phyloP scores from a whole-genome alignment of 768 basidiomycete genomes.

The Fomitopsis pulvina region DNA sequence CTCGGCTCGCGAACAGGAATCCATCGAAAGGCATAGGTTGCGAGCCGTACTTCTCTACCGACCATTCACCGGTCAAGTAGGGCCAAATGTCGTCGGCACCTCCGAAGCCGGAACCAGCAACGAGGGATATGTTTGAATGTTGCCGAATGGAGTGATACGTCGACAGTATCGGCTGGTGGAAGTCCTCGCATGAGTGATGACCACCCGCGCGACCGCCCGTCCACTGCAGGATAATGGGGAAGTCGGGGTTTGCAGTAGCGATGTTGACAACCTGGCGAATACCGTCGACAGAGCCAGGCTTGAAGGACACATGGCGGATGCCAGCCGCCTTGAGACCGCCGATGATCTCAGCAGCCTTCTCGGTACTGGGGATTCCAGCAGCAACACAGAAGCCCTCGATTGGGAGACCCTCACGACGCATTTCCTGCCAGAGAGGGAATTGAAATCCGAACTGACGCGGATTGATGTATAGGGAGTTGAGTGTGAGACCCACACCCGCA shows the following conservation, averaged over 20 bases:
- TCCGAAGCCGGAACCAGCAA: constrained; percentile 95
- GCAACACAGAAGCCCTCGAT: constrained; percentile 99
- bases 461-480: constrained; percentile 97
- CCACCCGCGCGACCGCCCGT: constrained; percentile 98
- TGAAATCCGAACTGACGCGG: constrained; percentile 97
- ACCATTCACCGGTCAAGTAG: constrained; percentile 96
- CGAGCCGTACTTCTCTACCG: constrained; percentile 65
- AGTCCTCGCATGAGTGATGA: constrained; percentile 97
- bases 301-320: constrained; percentile 95
- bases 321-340: constrained; percentile 72
- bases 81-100: constrained; percentile 95
- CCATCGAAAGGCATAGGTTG: constrained; percentile 99
- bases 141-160: constrained; percentile 90
- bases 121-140: constrained; percentile 81
- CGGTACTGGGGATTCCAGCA: constrained; percentile 93
- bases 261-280: constrained; percentile 97
- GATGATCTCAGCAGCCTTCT: constrained; percentile 97
- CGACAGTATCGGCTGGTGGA: constrained; percentile 90
- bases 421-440: constrained; percentile 95
- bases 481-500: constrained; percentile 84
- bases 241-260: constrained; percentile 88
- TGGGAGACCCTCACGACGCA: constrained; percentile 91
- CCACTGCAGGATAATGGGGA: constrained; percentile 98
- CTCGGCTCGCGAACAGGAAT: constrained; percentile 91
- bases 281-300: constrained; percentile 96